Percentiles rank a stretch among this genome's conserved stretches.
Conservation (phyloP, 495 filamentous ascomycete species). For the Amniculicola lignicola region DNA sequence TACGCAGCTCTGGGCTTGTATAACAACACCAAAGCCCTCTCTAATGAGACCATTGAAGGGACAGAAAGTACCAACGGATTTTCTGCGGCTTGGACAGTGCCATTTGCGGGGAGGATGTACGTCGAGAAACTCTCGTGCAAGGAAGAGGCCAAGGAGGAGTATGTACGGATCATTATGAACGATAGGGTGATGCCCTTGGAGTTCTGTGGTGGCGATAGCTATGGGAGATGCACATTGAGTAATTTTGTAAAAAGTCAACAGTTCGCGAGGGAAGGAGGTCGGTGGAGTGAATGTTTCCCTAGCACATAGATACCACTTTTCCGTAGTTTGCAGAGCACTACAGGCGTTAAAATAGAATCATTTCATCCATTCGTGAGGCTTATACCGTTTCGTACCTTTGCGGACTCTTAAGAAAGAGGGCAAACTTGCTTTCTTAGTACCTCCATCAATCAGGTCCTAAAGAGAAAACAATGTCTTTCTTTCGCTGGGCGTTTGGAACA, state of each 20-base stretch:
- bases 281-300: constrained; percentile 71
- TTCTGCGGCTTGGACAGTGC: constrained; percentile 70
- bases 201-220: constrained; percentile 61
- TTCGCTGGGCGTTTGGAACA: no score
- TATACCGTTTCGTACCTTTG: no score
- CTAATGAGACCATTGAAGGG: constrained; percentile 48
- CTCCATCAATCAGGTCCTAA: no score
- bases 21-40: constrained; percentile 53
- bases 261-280: constrained; percentile 66
- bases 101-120: constrained; percentile 73
- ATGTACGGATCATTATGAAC: constrained; percentile 76
- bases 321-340: no score
- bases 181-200: constrained; percentile 70
- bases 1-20: constrained; percentile 73
- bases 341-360: no score
- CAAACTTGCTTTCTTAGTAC: no score
- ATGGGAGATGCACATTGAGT: constrained; percentile 63
- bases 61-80: constrained; percentile 54
- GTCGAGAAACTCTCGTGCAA: constrained; percentile 79
- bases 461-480: no score
- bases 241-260: constrained; percentile 67
- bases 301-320: no score
- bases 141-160: constrained; percentile 48
- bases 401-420: no score
- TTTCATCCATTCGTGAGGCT: no score